These are phyloP conservation scores for Pulveroboletus sp. DNA, from an alignment of 768 basidiomycete genomes.

Conservation along the genomic window DNA sequence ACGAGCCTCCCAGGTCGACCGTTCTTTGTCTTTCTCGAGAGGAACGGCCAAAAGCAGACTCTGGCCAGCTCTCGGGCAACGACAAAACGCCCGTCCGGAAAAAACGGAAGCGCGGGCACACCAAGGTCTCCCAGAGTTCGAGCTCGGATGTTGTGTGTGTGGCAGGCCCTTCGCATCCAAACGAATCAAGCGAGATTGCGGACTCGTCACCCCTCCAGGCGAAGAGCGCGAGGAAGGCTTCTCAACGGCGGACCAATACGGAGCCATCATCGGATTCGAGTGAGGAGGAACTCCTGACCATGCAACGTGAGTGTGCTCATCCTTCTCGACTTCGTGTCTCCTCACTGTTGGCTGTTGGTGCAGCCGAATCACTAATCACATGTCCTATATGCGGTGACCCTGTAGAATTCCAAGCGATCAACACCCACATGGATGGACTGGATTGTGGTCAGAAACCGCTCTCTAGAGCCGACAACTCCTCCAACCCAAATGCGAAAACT, in stretches of 20 bases:
- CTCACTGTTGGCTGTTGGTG: constrained; percentile 2
- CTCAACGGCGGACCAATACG: constrained; percentile 7
- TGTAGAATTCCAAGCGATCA: constrained; percentile 48
- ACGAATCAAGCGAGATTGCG: constrained; percentile 20
- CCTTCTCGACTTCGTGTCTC: neutral
- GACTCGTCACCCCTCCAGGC: constrained; percentile 21
- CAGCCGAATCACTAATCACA: constrained; percentile 36
- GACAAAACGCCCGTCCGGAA: constrained; percentile 16
- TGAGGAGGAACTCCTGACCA: constrained; percentile 24
- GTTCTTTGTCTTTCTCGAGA: constrained; percentile 40
- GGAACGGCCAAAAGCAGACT: constrained; percentile 21
- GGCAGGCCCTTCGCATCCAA: constrained; percentile 28
- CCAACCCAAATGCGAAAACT: constrained; percentile 22
- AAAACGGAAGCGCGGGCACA: constrained; percentile 36
- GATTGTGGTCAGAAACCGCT: constrained; percentile 36
- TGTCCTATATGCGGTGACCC: constrained; percentile 60
- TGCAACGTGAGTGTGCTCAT: constrained; percentile 14
- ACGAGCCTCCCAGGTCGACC: constrained; percentile 32
- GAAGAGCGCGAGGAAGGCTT: constrained; percentile 19
- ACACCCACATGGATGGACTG: constrained; percentile 59
- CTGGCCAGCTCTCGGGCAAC: constrained; percentile 1
- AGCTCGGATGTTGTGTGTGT: constrained; percentile 27
- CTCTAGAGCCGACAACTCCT: constrained; percentile 18
- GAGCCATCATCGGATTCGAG: constrained; percentile 30
- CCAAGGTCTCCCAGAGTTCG: constrained; percentile 14